phyloP scores from a whole-genome alignment of 1,284 basidiomycete genomes.

The Moesziomyces sp. region DNA sequence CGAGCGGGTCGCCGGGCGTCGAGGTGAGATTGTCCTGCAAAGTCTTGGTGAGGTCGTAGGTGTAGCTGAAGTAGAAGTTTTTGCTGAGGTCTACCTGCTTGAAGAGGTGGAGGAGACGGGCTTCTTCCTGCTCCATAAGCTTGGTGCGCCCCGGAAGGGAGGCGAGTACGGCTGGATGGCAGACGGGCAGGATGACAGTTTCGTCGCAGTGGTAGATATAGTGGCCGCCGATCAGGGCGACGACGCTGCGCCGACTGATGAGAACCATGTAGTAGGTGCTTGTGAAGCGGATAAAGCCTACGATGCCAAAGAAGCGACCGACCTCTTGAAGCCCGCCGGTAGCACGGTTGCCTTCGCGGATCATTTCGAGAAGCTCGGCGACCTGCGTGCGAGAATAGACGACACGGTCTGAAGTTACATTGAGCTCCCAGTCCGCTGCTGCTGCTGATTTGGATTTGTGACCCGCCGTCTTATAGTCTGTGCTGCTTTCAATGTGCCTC shows the following conservation, averaged over 20 bases:
- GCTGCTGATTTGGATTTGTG: neutral
- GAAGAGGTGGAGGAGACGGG: conserved; percentile 83
- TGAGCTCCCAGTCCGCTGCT: conserved; percentile 55
- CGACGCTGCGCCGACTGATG: conserved; percentile 88
- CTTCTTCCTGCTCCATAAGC: conserved; percentile 61
- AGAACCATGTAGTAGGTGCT: conserved; percentile 70
- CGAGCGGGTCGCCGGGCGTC: conserved; percentile 34
- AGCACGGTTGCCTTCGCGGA: conserved; percentile 90
- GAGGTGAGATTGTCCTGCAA: conserved; percentile 90
- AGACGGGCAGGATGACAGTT: conserved; percentile 80
- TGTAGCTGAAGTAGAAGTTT: conserved; percentile 99
- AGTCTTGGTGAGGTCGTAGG: conserved; percentile 95
- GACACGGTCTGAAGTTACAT: conserved; percentile 58
- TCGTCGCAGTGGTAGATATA: conserved; percentile 97
- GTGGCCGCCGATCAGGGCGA: conserved; percentile 93
- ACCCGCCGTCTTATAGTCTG: neutral
- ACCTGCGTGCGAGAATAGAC: conserved; percentile 89
- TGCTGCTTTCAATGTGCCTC: neutral
- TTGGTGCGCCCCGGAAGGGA: conserved; percentile 57
- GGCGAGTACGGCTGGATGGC: conserved; percentile 53
- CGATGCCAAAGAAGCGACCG: conserved; percentile 73
- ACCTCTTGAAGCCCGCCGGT: conserved; percentile 86
- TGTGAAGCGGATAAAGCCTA: conserved; percentile 70
- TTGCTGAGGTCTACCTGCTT: conserved; percentile 97
- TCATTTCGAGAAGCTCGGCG: conserved; percentile 88